Evolutionary conservation across 257 asterid species (phyloP).

Genomic region (Nicotiana tabacum): DNA sequence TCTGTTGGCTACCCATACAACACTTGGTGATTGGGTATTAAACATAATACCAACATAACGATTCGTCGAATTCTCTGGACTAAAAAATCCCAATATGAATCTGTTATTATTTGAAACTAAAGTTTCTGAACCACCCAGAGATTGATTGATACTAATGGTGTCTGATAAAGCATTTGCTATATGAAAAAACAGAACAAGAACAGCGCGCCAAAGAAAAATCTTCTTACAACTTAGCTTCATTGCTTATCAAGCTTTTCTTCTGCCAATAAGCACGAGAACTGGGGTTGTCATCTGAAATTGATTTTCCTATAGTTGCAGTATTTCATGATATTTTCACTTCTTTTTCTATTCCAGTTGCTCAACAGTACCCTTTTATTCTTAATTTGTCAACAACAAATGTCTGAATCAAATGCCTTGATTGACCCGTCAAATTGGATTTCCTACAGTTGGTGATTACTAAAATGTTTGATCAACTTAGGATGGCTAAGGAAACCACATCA

Average conservation of each 20-base stretch:
- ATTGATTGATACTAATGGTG: conserved; percentile 9
- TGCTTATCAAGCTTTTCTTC: background rate
- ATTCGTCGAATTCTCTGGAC: conserved; percentile 16
- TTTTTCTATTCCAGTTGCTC: background rate
- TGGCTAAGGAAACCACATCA: background rate
- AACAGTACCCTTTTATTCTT: background rate
- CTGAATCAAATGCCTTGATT: background rate
- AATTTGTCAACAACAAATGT: background rate
- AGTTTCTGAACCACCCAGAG: conserved; percentile 18
- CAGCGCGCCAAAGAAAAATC: background rate
- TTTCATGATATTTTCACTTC: background rate
- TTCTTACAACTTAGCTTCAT: background rate
- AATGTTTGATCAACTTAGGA: background rate
- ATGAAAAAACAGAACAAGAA: background rate
- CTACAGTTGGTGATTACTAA: background rate
- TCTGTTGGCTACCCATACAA: conserved; percentile 58
- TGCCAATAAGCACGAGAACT: background rate
- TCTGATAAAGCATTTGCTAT: conserved; percentile 2
- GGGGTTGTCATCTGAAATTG: background rate
- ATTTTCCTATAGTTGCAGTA: background rate
- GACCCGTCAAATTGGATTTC: background rate
- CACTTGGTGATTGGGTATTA: conserved; percentile 17
- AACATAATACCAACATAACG: conserved; percentile 35
- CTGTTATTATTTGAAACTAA: conserved; percentile 13
- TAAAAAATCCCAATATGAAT: conserved; percentile 30